Evolutionary conservation across 1,284 basidiomycete genomes (phyloP).

Genomic region (Ustilago cynodontis): DNA sequence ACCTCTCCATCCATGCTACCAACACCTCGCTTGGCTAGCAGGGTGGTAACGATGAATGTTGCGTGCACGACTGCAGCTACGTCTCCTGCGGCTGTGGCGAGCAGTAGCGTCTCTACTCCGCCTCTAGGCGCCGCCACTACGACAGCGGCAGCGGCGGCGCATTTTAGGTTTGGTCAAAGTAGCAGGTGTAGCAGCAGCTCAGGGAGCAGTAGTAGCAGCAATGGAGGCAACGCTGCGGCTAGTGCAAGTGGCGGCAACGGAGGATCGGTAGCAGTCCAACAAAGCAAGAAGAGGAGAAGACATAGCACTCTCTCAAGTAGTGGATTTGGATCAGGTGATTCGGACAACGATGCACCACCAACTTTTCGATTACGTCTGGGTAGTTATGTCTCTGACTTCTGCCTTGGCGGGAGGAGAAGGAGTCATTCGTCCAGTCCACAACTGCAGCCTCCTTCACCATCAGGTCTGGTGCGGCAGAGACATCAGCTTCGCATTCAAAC

Average conservation of each 20-base stretch:
- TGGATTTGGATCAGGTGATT: slow-evolving; percentile 25
- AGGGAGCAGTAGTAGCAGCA: slow-evolving; percentile 23
- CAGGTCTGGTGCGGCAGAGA: slow-evolving; percentile 7
- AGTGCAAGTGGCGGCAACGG: not conserved
- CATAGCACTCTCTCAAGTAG: slow-evolving; percentile 34
- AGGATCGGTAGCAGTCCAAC: not conserved
- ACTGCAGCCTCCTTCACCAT: slow-evolving; percentile 16
- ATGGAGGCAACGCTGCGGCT: slow-evolving; percentile 7
- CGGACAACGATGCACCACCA: slow-evolving; percentile 35
- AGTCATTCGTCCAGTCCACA: slow-evolving; percentile 16
- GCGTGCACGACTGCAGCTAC: not conserved
- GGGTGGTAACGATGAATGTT: not conserved
- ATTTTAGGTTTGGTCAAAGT: slow-evolving; percentile 15
- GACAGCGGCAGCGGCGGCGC: slow-evolving; percentile 8
- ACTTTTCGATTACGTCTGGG: slow-evolving; percentile 30
- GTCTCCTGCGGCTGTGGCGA: not conserved
- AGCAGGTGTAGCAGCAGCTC: slow-evolving; percentile 18
- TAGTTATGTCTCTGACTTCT: slow-evolving; percentile 29
- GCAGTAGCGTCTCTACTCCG: not conserved
- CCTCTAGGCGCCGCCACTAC: not conserved
- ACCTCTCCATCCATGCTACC: not conserved
- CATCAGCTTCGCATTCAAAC: slow-evolving; percentile 32
- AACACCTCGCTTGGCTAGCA: not conserved
- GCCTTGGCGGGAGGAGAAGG: slow-evolving; percentile 15
- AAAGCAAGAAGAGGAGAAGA: slow-evolving; percentile 24